Evolutionary conservation across 1,284 basidiomycete genomes (phyloP), one percentile per base, ranked within the genome.

Genomic region (Rhodotorula sp.): DNA sequence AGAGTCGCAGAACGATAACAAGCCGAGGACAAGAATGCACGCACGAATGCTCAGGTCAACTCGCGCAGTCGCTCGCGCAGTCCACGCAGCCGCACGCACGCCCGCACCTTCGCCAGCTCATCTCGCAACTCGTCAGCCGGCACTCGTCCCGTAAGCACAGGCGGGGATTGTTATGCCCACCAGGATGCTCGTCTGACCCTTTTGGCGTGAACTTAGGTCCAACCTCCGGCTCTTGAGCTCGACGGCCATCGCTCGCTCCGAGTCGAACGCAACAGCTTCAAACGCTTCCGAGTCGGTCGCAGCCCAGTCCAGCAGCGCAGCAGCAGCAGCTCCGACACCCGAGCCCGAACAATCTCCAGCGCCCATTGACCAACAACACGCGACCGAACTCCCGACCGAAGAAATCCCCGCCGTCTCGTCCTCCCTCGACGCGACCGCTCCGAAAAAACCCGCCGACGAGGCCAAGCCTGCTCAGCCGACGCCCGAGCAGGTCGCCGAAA

Each of bases 361-460:
- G 4, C 57, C 57, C 8, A 60, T 60, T 58, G 64, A 66, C 46
- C 29, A 33, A 42, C 49, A 66, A 30, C 17, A 42, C 26, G 37
- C 64, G 6, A 66, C 64, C 4, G 42, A 51, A 26, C 64, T 60
- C 49, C 51, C 64, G 26, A 66, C 64, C 20, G 64, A 66, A 29
- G 64, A 66, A 51, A 66, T 60, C 24, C 64, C 64, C 26, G 64
- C 57, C 49, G 58, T 60, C 44, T 66, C 64, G 10, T 66, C 64
- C 7, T 49, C 67, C 22, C 42, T 57, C 37, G 68, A 69, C 20
- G 63, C 64, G 1, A 51, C 62, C 17, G 56, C 48, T n/a, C 33
- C 49, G n/a, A 26, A 48, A 4, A 26, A n/a, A n/a, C n/a, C n/a
- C n/a, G n/a, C 56, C 37, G 33, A 56, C 29, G 22, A 60, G 46